Conservation (phyloP, 371 early-diverging fungal species). For the Mucor piriformis region DNA sequence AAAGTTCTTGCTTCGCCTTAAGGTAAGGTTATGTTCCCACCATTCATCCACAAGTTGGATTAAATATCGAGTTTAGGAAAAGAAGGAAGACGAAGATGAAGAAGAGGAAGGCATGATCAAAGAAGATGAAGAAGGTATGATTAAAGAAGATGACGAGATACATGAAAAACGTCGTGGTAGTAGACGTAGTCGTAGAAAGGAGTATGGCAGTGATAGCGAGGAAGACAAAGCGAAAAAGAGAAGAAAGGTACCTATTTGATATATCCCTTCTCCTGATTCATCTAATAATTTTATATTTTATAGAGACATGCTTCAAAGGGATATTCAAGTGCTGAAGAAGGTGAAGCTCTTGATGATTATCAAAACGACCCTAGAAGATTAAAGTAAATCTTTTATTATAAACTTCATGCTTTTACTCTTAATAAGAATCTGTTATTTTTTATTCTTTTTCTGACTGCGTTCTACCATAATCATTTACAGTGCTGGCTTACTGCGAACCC, state of each 20-base stretch:
- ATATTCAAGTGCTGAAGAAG: slow-evolving; percentile 44
- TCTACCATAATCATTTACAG: too few species aligned
- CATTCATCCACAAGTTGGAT: too few species aligned
- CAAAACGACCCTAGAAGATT: slow-evolving; percentile 23
- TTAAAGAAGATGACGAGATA: slow-evolving; percentile 24
- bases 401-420: background rate
- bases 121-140: slow-evolving; percentile 39
- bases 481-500: too few species aligned
- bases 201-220: slow-evolving; percentile 29
- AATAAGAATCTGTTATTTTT: background rate
- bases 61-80: too few species aligned
- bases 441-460: background rate
- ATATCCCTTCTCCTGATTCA: background rate
- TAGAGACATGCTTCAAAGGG: slow-evolving; percentile 15
- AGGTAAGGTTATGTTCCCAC: slow-evolving; percentile 45
- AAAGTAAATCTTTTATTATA: slow-evolving; percentile 4
- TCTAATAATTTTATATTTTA: background rate
- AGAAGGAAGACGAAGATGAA: slow-evolving; percentile 37
- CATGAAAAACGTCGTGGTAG: slow-evolving; percentile 11
- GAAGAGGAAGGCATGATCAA: slow-evolving; percentile 41
- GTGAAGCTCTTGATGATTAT: slow-evolving; percentile 38
- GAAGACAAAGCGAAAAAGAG: slow-evolving; percentile 26
- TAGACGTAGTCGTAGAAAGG: slow-evolving; percentile 27
- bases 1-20: slow-evolving; percentile 66
- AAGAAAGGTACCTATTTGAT: slow-evolving; percentile 26